Evolutionary conservation across 345 rosid species (phyloP), one percentile per base, ranked within the genome.

Genomic region (Arabis alpina): DNA sequence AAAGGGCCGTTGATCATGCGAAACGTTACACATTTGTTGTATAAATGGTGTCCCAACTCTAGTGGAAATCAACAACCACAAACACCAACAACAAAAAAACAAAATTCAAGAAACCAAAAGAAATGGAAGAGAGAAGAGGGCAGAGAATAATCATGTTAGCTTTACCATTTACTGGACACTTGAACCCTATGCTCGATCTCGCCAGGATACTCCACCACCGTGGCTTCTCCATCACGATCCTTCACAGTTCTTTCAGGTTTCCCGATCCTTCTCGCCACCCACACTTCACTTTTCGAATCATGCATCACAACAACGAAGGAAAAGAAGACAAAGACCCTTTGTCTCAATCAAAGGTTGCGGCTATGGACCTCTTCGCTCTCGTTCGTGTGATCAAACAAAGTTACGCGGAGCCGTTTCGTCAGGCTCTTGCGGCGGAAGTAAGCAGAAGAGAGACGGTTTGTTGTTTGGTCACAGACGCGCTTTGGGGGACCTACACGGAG

Each of bases 121-220:
- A 32, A 6, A 32, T 32, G 37, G 37, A 32, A 32, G 37, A 32
- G 7, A 32, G 37, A 32, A 32, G 8, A 32, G 37, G 37, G 37
- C 5, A 7, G 37, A 32, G 6, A 32, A 32, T 32, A 32, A 6
- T 86, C 9, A 78, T 88, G 49, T 85, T 83, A 43, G 87, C 91
- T 1, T 19, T 80, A 55, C 95, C 88, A 6, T 74, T 86, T 15
- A 74, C 77, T 55, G 92, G 92, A 39, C 96, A 89, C 76, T 49
- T 85, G 10, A 82, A 68, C 57, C 84, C 92, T 2, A 82, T 89
- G 86, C 77, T 84, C 59, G 83, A 88, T 54, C 85, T 88, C 10
- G 89, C 87, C 11, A 58, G 61, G 74, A 80, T 86, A 54, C 76
- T 88, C 37, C 78, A 81, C 52, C 40, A 63, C 25, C 82, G 63